These are phyloP conservation scores for Trichosporon asahii DNA, from an alignment of 1,284 basidiomycete genomes.

Conservation along the genomic window DNA sequence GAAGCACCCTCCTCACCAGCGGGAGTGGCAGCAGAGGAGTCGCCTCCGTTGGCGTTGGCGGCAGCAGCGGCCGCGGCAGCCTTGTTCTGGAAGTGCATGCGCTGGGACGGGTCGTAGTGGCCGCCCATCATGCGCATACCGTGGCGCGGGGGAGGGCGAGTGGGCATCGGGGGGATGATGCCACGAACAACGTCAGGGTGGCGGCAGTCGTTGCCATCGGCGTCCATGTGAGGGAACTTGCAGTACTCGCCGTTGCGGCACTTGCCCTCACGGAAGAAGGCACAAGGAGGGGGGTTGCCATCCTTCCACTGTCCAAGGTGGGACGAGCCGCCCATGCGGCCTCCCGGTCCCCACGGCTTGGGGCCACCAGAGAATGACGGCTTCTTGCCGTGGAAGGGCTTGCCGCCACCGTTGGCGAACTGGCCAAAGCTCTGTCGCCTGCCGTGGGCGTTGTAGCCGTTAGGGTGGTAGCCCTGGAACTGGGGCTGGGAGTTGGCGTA, in stretches of 20 bases:
- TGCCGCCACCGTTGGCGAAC: conserved; percentile 25
- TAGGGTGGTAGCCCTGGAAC: conserved; percentile 28
- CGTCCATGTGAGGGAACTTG: conserved; percentile 51
- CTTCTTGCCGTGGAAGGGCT: conserved; percentile 44
- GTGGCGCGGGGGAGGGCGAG: conserved; percentile 27
- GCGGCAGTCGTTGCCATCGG: conserved; percentile 48
- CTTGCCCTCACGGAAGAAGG: conserved; percentile 50
- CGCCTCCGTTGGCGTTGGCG: conserved; percentile 11
- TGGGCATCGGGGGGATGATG: conserved; percentile 41
- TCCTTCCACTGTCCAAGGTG: conserved; percentile 49
- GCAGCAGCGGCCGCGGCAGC: conserved; percentile 19
- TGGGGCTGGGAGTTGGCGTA: conserved; percentile 42
- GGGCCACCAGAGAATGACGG: conserved; percentile 47
- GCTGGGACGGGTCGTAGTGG: conserved; percentile 31
- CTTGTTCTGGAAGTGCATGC: conserved; percentile 31
- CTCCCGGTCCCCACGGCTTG: conserved; percentile 31
- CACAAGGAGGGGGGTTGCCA: conserved; percentile 50
- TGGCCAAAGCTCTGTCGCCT: conserved; percentile 27
- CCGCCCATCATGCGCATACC: conserved; percentile 33
- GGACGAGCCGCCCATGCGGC: conserved; percentile 24
- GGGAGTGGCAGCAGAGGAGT: conserved; percentile 8
- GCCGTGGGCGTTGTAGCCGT: conserved; percentile 21
- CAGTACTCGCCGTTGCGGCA: conserved; percentile 52
- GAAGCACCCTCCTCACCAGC: conserved; percentile 13
- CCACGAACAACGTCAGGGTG: conserved; percentile 51